A percentile compares a stretch with the other conserved stretches of the same genome.
These are phyloP conservation scores for Nicotiana obtusifolia DNA, from an alignment of 257 asterid genomes.

Conservation along the genomic window DNA sequence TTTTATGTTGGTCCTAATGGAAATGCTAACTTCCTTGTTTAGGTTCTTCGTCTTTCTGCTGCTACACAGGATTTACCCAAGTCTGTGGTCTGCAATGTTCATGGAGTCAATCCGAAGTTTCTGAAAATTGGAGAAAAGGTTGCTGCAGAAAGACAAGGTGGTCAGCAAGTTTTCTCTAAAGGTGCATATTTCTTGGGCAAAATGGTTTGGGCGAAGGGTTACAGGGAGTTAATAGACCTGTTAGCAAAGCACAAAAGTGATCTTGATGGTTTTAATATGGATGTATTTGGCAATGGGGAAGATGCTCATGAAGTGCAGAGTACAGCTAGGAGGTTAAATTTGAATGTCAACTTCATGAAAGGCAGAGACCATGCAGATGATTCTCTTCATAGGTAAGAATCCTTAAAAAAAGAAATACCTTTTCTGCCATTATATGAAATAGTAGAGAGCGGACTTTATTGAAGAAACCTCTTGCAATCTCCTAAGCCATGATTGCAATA, in stretches of 20 bases:
- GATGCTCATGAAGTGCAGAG: slow-evolving; percentile 92
- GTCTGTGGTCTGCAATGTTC: slow-evolving; percentile 86
- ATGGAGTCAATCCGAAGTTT: slow-evolving; percentile 94
- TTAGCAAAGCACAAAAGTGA: slow-evolving; percentile 68
- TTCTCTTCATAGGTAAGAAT: slow-evolving; percentile 77
- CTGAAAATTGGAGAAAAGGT: slow-evolving; percentile 78
- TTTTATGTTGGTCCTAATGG: neutral
- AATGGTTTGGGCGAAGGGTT: slow-evolving; percentile 99
- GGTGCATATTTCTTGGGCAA: slow-evolving; percentile 98
- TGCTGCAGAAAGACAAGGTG: slow-evolving; percentile 78
- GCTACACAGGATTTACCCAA: slow-evolving; percentile 93
- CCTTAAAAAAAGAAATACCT: neutral
- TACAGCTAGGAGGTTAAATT: slow-evolving; percentile 66
- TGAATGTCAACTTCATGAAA: slow-evolving; percentile 84
- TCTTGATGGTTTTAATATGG: slow-evolving; percentile 86
- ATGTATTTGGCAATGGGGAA: slow-evolving; percentile 90
- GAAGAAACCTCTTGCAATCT: no score
- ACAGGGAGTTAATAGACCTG: slow-evolving; percentile 83
- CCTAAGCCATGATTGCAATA: no score
- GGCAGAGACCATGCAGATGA: slow-evolving; percentile 99
- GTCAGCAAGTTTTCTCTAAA: slow-evolving; percentile 72
- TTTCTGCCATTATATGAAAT: no score
- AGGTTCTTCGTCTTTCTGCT: slow-evolving; percentile 98
- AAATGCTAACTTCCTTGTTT: neutral
- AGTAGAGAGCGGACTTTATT: no score